Percentiles rank a stretch among this genome's conserved stretches.
Evolutionary conservation across 768 basidiomycete genomes (phyloP).

Genomic region (Suillus americanus): DNA sequence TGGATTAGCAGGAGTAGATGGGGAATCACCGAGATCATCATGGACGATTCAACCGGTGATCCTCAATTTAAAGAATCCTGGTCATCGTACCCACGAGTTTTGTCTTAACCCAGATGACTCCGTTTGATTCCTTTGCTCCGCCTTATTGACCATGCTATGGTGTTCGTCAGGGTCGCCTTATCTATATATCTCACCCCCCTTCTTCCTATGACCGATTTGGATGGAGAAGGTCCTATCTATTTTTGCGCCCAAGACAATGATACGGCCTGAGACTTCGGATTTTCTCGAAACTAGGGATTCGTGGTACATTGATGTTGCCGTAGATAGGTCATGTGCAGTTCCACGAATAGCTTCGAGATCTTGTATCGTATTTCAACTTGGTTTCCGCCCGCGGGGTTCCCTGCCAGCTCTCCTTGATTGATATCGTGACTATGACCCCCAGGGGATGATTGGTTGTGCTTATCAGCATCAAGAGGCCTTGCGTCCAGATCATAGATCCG

Average conservation of each 20-base stretch:
- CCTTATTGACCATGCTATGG: background rate
- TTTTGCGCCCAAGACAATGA: background rate
- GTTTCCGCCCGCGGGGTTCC: background rate
- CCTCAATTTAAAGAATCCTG: conserved; percentile 5
- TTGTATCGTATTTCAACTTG: background rate
- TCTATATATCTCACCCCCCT: background rate
- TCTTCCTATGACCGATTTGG: background rate
- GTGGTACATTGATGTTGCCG: background rate
- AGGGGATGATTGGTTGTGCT: background rate
- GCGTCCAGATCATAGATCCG: background rate
- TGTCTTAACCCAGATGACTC: background rate
- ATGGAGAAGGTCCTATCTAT: background rate
- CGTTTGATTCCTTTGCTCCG: background rate
- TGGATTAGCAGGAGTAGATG: conserved; percentile 2
- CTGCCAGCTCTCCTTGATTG: background rate
- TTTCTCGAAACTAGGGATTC: background rate
- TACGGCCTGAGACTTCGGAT: background rate
- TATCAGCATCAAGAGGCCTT: background rate
- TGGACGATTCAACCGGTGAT: conserved; percentile 6
- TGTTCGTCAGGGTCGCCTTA: background rate
- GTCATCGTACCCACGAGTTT: background rate
- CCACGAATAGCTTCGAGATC: background rate
- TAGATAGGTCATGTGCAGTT: background rate
- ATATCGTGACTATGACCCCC: background rate
- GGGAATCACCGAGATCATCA: conserved; percentile 7